A percentile compares a stretch with the other conserved stretches of the same genome.
Evolutionary conservation across 495 filamentous ascomycete species (phyloP).

Genomic region (Glutinoglossum americanum): DNA sequence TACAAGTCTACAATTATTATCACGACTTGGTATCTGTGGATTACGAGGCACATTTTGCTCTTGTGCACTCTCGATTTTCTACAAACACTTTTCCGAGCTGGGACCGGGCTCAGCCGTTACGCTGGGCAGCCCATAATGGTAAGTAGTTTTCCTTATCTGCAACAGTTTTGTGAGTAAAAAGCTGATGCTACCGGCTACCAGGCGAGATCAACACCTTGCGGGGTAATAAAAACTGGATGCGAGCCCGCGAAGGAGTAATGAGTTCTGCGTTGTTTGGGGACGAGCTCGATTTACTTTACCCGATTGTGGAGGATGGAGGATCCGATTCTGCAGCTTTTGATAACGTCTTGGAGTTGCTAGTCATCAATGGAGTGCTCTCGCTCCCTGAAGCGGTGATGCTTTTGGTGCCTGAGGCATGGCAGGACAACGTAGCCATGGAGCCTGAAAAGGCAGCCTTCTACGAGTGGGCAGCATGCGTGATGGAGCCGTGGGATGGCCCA

Average conservation of each 20-base stretch:
- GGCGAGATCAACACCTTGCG: conserved; percentile 93
- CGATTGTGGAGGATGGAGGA: conserved; percentile 90
- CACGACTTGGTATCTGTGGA: conserved; percentile 93
- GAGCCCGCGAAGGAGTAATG: conserved; percentile 89
- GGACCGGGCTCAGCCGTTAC: conserved; percentile 91
- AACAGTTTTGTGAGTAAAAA: background rate
- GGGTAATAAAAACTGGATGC: conserved; percentile 99
- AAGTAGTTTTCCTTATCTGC: conserved; percentile 7
- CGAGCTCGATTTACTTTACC: conserved; percentile 78
- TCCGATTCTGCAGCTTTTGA: conserved; percentile 98
- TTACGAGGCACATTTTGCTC: conserved; percentile 92
- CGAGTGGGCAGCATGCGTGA: conserved; percentile 97
- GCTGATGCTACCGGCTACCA: conserved; percentile 10
- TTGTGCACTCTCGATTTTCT: conserved; percentile 95
- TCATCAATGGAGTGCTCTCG: conserved; percentile 92
- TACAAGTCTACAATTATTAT: conserved; percentile 99
- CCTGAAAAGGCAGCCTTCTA: conserved; percentile 96
- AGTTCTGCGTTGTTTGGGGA: conserved; percentile 83
- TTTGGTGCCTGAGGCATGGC: conserved; percentile 98
- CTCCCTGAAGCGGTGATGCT: conserved; percentile 96
- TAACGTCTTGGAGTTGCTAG: conserved; percentile 87
- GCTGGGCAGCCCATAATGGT: conserved; percentile 98
- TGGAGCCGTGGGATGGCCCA: conserved; percentile 99
- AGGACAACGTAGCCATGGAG: conserved; percentile 82
- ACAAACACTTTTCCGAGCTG: conserved; percentile 99